Base-by-base conservation (phyloP, 176 grass and related monocot genomes). In the Dactylis glomerata region DNA sequence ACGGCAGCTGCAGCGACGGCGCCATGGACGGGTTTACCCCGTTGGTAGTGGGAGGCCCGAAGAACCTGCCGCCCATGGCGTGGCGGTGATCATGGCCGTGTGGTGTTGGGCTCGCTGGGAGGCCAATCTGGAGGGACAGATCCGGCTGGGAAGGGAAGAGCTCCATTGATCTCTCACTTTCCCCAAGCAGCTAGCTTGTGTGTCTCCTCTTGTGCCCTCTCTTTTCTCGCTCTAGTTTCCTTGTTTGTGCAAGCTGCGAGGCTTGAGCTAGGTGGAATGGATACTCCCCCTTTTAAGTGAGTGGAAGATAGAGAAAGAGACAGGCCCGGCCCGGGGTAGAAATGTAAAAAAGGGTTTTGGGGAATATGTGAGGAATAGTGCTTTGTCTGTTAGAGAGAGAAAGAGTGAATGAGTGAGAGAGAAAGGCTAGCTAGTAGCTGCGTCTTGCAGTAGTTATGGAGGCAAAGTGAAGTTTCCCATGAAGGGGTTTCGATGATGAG, bases 41-140 rank as follows among this genome's bases (percentile, higher is more conserved):
- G 15, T 33, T 24, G 11, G 16, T 32, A 33, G 28, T 36, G 1
- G 61, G 19, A 34, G 28, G 41, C 5, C 64, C 73, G 17, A 87
- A 87, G 81, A 91, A 87, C 81, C 89, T 87, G 6, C 81, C 37
- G 68, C 28, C 79, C 10, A 74, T 59, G 40, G 75, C 69, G 17
- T 70, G 59, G 52, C n/a, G 74, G 40, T 78, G 85, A 36, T 64
- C 32, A 67, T 83, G 84, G 55, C 75, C 34, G 66, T 75, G 68
- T 22, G 76, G 33, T 46, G 65, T 49, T 47, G 55, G 64, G 42
- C 20, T 67, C 33, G 87, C 81, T 19, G 92, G 88, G 36, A 89
- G 85, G 23, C 95, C 93, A 74, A 97, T 93, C 75, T 97, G 95
- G 77, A 97, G 91, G 68, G 95, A 97, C 10, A 97, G 84, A 80